Evolutionary conservation across 768 basidiomycete genomes (phyloP), one percentile per base, ranked within the genome.

Genomic region (Coprinopsis strossmayeri): DNA sequence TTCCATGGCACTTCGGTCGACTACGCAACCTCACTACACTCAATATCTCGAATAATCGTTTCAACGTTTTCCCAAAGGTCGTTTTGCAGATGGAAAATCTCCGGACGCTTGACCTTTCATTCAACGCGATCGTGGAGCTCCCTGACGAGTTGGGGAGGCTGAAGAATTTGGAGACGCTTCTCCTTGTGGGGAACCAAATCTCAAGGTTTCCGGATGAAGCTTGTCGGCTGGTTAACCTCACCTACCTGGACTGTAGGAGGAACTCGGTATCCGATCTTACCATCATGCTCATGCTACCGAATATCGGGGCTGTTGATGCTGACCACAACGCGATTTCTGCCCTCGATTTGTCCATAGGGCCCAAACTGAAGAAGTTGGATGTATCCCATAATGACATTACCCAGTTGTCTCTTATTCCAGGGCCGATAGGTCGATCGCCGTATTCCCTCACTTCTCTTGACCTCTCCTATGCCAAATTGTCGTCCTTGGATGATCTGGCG

Each of bases 11-110:
- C 58, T 93, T 98, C 52, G 81, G 84, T 1, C 77, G 84, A 7
- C 69, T 97, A 52, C 73, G 77, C 34, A 65, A 70, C 37, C 78
- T 98, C 46, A 79, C 77, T 42, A 79, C 80, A 21, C 77, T 98
- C 54, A 95, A 96, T 66, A 85, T 98, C 50, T 95, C 93, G 46
- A 97, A 97, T 66, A 99, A 98, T 73, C 90, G 91, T 62, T 92
- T 97, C 63, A 76, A 76, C 24, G 60, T 59, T 5, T 73, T 98
- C 44, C 95, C 95, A 0, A 55, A 69, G 0, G 87, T 87, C 28
- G 77, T 99, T 23, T 82, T 78, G 62, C 71, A 84, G 52, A 78
- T 98, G 59, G 65, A 70, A 3, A 75, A 69, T n/a, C 77, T 99
- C 17, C 69, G 76, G 30, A 90, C 94, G 57, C 81, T 99, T 17